Evolutionary conservation across 2,329 filamentous ascomycete species (phyloP).

Genomic region (Talaromyces sp.): DNA sequence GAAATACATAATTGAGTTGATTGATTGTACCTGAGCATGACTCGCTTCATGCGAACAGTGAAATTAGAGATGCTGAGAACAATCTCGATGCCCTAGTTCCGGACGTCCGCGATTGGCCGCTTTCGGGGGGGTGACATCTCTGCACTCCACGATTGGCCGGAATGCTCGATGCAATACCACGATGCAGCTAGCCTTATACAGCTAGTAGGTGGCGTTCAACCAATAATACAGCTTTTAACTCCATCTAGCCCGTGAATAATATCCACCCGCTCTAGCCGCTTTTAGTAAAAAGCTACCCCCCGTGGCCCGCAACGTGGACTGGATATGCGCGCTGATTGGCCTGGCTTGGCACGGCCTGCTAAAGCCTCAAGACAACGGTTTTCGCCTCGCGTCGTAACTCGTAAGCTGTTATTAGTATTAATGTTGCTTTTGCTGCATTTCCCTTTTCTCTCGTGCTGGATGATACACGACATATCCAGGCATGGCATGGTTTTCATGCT

Average conservation of each 20-base stretch:
- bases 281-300: neutral
- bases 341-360: neutral
- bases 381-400: neutral
- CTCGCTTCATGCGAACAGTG: neutral
- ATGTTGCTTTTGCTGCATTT: neutral
- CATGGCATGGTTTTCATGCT: neutral
- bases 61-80: no score
- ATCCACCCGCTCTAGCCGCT: neutral
- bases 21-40: neutral
- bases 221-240: neutral
- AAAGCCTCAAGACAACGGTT: neutral
- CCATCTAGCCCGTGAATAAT: neutral
- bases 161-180: neutral
- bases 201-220: neutral
- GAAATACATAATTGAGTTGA: neutral
- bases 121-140: neutral
- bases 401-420: neutral
- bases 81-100: no score
- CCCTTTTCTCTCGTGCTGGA: neutral
- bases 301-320: neutral
- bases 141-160: neutral
- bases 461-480: neutral
- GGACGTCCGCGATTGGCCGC: neutral
- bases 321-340: neutral
- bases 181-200: neutral